Percentiles rank a stretch among this genome's conserved stretches.
phyloP scores from a whole-genome alignment of 176 grass and related monocot species.

The Cenchrus americanus region DNA sequence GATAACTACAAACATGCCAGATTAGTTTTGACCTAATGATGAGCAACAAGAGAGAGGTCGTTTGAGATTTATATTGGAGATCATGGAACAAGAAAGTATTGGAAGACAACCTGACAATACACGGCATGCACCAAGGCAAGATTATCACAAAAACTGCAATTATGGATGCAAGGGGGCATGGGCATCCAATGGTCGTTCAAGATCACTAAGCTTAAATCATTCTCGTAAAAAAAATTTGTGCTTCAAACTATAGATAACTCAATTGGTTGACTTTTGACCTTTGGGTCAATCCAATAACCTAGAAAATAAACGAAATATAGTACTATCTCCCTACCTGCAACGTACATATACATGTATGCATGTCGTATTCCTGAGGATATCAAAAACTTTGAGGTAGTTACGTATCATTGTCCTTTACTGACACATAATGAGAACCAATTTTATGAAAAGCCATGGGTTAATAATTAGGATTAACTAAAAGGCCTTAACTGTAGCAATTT shows the following conservation, averaged over 20 bases:
- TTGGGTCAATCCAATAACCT: neutral
- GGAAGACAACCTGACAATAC: neutral
- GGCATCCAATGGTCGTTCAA: neutral
- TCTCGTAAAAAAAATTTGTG: neutral
- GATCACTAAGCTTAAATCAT: neutral
- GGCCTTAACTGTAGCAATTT: neutral
- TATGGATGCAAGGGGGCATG: neutral
- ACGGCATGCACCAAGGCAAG: neutral
- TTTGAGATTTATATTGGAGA: neutral
- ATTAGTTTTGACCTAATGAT: neutral
- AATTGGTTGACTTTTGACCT: neutral
- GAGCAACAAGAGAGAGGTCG: too few relatives aligned
- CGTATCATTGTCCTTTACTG: neutral
- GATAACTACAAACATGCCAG: neutral
- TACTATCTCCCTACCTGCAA: neutral
- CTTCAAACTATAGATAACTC: neutral
- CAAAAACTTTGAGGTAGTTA: neutral
- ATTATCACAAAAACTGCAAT: neutral
- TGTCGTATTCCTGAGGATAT: neutral
- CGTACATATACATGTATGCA: neutral
- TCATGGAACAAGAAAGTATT: neutral
- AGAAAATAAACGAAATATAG: neutral
- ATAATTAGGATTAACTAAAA: neutral
- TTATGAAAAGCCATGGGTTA: neutral
- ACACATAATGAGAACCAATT: neutral